phyloP scores from a whole-genome alignment of 305 asterid species.

The Rubia balearica region DNA sequence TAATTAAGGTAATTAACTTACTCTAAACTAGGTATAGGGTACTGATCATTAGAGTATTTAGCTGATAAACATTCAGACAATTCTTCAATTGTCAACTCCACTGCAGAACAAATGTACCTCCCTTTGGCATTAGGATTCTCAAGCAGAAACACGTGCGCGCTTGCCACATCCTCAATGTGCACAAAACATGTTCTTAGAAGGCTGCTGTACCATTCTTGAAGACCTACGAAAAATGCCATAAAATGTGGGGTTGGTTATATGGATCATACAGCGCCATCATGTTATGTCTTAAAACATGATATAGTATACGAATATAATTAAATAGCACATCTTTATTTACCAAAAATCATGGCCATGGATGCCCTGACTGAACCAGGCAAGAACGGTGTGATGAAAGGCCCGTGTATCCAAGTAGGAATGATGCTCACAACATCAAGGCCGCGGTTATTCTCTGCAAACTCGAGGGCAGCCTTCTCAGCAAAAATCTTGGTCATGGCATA shows the following conservation, averaged over 20 bases:
- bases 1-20: constrained; percentile 18
- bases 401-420: neutral
- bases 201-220: constrained; percentile 17
- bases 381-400: neutral
- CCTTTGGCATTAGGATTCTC: constrained; percentile 40
- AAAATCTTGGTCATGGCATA: neutral
- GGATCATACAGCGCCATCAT: too few relatives aligned
- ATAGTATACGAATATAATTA: too few relatives aligned
- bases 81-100: constrained; percentile 23
- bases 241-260: too few relatives aligned
- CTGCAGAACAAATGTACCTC: constrained; percentile 23
- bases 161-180: constrained; percentile 47
- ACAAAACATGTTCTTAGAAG: constrained; percentile 19
- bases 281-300: too few relatives aligned
- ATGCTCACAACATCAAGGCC: neutral
- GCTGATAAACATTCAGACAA: constrained; percentile 23
- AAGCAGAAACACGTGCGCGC: constrained; percentile 45
- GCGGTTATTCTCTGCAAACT: neutral
- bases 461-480: neutral
- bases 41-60: constrained; percentile 31
- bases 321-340: neutral
- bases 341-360: constrained; percentile 2
- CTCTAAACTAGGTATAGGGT: constrained; percentile 25
- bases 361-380: neutral
- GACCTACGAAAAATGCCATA: constrained; percentile 31